Conservation (phyloP, 2,329 filamentous ascomycete species). For the Endothia cerciana region DNA sequence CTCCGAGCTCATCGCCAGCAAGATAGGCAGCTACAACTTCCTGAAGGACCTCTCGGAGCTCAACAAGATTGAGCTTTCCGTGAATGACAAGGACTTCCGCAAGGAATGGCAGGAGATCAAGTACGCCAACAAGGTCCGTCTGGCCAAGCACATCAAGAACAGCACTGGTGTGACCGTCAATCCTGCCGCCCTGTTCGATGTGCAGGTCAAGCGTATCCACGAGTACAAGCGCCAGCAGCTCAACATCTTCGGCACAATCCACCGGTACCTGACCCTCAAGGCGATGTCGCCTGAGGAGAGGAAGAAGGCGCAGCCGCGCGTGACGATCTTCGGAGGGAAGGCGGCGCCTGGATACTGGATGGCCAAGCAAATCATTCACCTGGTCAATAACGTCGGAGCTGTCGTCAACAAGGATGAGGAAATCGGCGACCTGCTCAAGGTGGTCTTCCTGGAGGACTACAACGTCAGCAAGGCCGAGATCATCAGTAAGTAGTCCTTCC, state of each 20-base stretch:
- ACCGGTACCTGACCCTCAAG: slow-evolving; percentile 90
- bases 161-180: slow-evolving; percentile 82
- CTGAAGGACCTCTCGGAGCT: slow-evolving; percentile 87
- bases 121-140: slow-evolving; percentile 88
- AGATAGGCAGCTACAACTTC: slow-evolving; percentile 81
- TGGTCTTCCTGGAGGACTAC: slow-evolving; percentile 97
- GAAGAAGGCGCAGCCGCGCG: slow-evolving; percentile 84
- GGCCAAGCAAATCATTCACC: slow-evolving; percentile 98
- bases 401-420: slow-evolving; percentile 93
- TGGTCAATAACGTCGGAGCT: slow-evolving; percentile 87
- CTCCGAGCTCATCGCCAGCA: slow-evolving; percentile 89
- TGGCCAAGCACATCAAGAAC: slow-evolving; percentile 89
- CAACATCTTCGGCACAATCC: slow-evolving; percentile 98
- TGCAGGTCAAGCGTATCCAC: slow-evolving; percentile 98
- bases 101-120: slow-evolving; percentile 98
- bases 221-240: slow-evolving; percentile 99
- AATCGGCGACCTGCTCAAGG: slow-evolving; percentile 92
- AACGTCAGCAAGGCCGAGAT: slow-evolving; percentile 99
- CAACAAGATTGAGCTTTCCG: slow-evolving; percentile 81
- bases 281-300: slow-evolving; percentile 79
- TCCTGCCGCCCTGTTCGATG: slow-evolving; percentile 86
- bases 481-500: slow-evolving; percentile 53
- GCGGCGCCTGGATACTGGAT: slow-evolving; percentile 99
- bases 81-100: slow-evolving; percentile 87
- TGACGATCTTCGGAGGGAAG: slow-evolving; percentile 97